phyloP scores from a whole-genome alignment of 2,329 filamentous ascomycete genomes.

The Claviceps capensis region DNA sequence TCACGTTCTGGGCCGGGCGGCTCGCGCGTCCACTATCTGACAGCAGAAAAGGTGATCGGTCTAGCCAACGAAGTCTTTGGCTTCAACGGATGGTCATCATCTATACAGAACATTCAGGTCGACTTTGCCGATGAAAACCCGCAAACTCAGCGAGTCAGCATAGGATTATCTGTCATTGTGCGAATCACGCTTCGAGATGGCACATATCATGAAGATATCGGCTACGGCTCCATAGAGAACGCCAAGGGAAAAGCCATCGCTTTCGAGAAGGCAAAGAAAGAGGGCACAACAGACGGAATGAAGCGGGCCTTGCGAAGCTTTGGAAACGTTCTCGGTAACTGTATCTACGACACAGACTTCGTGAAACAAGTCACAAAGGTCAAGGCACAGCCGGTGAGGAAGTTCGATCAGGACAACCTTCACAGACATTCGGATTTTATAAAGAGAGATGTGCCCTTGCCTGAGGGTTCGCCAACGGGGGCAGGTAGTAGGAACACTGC shows the following conservation, averaged over 20 bases:
- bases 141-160: conserved; percentile 61
- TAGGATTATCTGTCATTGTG: conserved; percentile 82
- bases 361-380: conserved; percentile 80
- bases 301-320: conserved; percentile 86
- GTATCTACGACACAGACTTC: conserved; percentile 94
- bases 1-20: conserved; percentile 71
- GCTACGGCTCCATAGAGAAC: conserved; percentile 94
- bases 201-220: conserved; percentile 95
- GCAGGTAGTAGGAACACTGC: background rate
- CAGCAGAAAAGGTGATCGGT: conserved; percentile 93
- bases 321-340: conserved; percentile 95
- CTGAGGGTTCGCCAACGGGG: conserved; percentile 6
- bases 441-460: conserved; percentile 37
- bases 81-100: conserved; percentile 94
- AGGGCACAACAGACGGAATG: conserved; percentile 86
- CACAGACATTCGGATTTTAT: conserved; percentile 69
- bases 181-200: conserved; percentile 84
- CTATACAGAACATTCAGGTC: conserved; percentile 87
- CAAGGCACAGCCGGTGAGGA: conserved; percentile 58
- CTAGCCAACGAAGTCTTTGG: conserved; percentile 92
- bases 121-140: conserved; percentile 88
- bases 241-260: conserved; percentile 88
- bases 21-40: conserved; percentile 79
- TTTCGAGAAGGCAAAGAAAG: conserved; percentile 98
- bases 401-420: conserved; percentile 65